These are phyloP conservation scores for Hyphopichia wangnamkhiaoensis DNA, from an alignment of 1,139 yeast species.

Conservation along the genomic window DNA sequence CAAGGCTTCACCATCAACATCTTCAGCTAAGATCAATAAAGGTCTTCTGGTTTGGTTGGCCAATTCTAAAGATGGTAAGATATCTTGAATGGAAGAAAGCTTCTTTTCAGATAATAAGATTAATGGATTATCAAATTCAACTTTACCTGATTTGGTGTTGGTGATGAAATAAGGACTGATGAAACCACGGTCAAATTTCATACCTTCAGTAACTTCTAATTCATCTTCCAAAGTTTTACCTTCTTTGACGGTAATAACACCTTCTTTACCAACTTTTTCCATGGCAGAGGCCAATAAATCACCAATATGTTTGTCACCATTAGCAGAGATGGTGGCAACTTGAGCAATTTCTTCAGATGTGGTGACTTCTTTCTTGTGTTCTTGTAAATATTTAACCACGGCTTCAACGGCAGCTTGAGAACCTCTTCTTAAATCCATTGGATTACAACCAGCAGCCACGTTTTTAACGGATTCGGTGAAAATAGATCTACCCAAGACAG, in stretches of 20 bases:
- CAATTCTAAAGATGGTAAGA: conserved; percentile 90
- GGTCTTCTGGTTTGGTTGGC: conserved; percentile 97
- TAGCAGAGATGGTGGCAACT: conserved; percentile 98
- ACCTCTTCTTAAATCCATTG: conserved; percentile 99
- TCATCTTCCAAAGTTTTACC: conserved; percentile 97
- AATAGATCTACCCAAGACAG: conserved; percentile 94
- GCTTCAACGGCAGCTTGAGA: conserved; percentile 98
- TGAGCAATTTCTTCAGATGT: conserved; percentile 97
- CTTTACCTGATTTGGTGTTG: conserved; percentile 94
- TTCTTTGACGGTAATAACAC: conserved; percentile 96
- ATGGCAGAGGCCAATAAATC: conserved; percentile 91
- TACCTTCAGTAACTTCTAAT: conserved; percentile 97
- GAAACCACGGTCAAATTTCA: conserved; percentile 98
- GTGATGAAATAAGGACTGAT: conserved; percentile 98
- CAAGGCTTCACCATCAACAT: conserved; percentile 96
- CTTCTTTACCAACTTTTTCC: conserved; percentile 99
- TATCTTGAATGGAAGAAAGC: conserved; percentile 88
- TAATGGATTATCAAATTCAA: conserved; percentile 95
- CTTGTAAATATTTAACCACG: conserved; percentile 83
- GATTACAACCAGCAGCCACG: conserved; percentile 99
- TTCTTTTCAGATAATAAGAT: conserved; percentile 91
- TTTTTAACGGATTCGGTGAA: conserved; percentile 97
- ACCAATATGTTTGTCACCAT: conserved; percentile 96
- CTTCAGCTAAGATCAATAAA: conserved; percentile 92
- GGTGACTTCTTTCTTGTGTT: conserved; percentile 94